Percentiles rank a stretch among this genome's conserved stretches.
phyloP scores from a whole-genome alignment of 2,329 filamentous ascomycete genomes.

The Cytospora piceicola region DNA sequence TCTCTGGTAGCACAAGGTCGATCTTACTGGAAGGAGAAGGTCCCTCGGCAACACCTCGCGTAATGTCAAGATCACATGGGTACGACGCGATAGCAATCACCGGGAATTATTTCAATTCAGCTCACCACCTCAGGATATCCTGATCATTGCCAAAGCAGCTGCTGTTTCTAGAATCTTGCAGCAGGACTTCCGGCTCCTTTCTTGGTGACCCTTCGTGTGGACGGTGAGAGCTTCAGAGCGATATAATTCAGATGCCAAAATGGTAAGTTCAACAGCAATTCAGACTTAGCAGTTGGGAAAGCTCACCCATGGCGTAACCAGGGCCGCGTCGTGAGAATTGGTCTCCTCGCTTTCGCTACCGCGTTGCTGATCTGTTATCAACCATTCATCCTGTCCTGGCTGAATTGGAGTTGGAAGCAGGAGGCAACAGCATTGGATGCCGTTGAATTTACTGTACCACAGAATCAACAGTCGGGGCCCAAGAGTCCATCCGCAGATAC shows the following conservation, averaged over 20 bases:
- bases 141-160: neutral
- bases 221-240: neutral
- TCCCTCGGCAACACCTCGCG: neutral
- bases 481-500: neutral
- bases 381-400: conserved; percentile 15
- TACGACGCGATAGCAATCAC: neutral
- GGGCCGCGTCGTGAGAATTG: conserved; percentile 25
- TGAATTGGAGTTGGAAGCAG: neutral
- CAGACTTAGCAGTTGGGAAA: neutral
- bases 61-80: neutral
- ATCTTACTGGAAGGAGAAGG: neutral
- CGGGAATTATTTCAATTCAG: neutral
- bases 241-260: neutral
- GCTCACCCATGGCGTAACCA: conserved; percentile 14
- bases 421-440: conserved; percentile 1
- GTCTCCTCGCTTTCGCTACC: conserved; percentile 26
- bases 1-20: neutral
- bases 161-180: neutral
- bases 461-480: neutral
- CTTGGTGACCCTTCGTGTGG: neutral
- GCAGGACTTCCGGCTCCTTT: neutral
- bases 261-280: conserved; percentile 10
- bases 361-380: conserved; percentile 28
- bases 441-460: conserved; percentile 13
- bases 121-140: neutral